Evolutionary conservation across 164 flowering plant genomes (phyloP), one percentile per base, ranked within the genome.

Genomic region (Berberis thunbergii): DNA sequence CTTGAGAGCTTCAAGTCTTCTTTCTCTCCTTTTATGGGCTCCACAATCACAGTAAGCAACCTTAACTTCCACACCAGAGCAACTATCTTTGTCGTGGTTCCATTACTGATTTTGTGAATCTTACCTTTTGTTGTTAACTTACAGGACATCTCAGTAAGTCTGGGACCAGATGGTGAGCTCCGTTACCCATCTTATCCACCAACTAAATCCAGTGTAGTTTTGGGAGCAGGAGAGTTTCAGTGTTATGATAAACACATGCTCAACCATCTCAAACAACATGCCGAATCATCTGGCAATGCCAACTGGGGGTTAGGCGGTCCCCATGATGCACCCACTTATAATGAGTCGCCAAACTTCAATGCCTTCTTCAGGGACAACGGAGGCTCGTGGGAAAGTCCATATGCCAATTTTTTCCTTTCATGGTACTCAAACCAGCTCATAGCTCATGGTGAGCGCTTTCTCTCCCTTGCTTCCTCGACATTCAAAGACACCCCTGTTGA

Each of bases 131-230:
- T 43, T 57, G 52, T 11, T 1, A 9, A 26, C 40, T 71, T 26
- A 68, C 81, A 94, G 98, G 99, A 88, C 11, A 63, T 91, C 49
- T 72, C 96, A 38, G 70, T 94, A 60, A 88, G 99, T 57, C 74
- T 94, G 5, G 99, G 97, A 44, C 96, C 97, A n/a, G 80, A 86
- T 67, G 99, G 99, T 5, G 96, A 91, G 75, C 97, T 94, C 48
- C 75, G 96, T 6, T 94, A 94, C 62, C 97, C 99, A 49, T 87
- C 95, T 38, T 74, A 69, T 68, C 67, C 69, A 38, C 39, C 54
- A 49, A 58, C 73, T 41, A 74, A 69, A 42, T 54, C 38, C 7
- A 62, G 50, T 58, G 70, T 57, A 44, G 66, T 52, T 49, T 46
- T 56, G 5, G 96, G 95, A 42, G 83, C 77, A 2, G 99, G 99